These are phyloP conservation scores for Dillenia suffruticosa DNA, from an alignment of 164 flowering plant genomes.

Conservation along the genomic window DNA sequence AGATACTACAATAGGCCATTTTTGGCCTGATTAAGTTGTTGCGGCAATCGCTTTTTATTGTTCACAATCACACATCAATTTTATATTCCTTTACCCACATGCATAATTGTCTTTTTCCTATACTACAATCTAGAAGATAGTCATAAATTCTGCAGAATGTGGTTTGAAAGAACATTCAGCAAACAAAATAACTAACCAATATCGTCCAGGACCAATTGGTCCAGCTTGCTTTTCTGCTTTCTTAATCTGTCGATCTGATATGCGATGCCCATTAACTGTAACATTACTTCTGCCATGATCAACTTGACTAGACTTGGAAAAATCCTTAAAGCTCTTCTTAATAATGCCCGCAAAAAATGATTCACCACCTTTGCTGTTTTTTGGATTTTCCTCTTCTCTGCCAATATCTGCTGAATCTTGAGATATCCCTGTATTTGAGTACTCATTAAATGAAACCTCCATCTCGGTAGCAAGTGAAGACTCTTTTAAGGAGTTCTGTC, in stretches of 20 bases:
- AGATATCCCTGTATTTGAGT: constrained; percentile 26
- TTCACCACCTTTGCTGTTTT: constrained; percentile 32
- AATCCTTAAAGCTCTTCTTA: constrained; percentile 43
- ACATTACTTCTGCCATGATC: constrained; percentile 36
- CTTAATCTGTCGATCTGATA: constrained; percentile 45
- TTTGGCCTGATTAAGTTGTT: too few relatives aligned
- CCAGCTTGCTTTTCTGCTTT: constrained; percentile 78
- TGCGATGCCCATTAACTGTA: constrained; percentile 45
- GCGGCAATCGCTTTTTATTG: too few relatives aligned
- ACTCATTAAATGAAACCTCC: constrained; percentile 36
- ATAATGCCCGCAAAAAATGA: constrained; percentile 42
- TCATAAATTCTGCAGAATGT: background rate
- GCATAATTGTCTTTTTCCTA: too few relatives aligned
- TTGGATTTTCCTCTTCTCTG: constrained; percentile 25
- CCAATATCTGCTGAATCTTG: constrained; percentile 29
- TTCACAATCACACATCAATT: too few relatives aligned
- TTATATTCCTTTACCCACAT: too few relatives aligned
- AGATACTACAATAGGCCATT: too few relatives aligned
- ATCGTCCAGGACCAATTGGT: constrained; percentile 61
- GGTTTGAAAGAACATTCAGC: background rate
- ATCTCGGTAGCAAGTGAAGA: constrained; percentile 34
- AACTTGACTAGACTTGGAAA: constrained; percentile 33
- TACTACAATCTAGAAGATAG: background rate
- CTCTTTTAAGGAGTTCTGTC: constrained; percentile 11
- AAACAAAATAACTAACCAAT: constrained; percentile 48